Conservation (phyloP, 2,329 filamentous ascomycete genomes). For the Harringtonia aguacate region DNA sequence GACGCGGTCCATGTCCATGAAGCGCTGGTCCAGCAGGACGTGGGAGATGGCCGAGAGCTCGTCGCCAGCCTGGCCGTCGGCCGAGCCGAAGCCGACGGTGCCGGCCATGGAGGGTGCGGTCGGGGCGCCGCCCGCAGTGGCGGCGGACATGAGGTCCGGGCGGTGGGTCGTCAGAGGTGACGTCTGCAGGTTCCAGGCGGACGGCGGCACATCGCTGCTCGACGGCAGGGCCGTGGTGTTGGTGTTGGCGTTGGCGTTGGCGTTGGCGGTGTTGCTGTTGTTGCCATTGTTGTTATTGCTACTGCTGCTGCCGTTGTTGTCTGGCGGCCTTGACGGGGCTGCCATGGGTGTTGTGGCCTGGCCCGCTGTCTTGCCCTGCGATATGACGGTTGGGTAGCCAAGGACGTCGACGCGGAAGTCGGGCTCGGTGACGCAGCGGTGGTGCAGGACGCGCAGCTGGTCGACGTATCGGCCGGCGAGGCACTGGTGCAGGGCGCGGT, state of each 20-base stretch:
- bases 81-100: too few species aligned
- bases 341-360: too few species aligned
- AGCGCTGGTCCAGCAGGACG: constrained; percentile 13
- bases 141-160: too few species aligned
- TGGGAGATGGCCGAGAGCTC: constrained; percentile 19
- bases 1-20: constrained; percentile 15
- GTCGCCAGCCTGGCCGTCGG: constrained; percentile 1
- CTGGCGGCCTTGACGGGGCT: neutral
- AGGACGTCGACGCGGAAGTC: constrained; percentile 5
- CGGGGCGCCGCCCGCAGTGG: too few species aligned
- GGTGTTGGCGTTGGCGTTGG: too few species aligned
- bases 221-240: too few species aligned
- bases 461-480: constrained; percentile 7
- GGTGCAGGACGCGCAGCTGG: constrained; percentile 5
- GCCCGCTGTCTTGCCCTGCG: too few species aligned
- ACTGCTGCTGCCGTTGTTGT: neutral
- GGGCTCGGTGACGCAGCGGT: constrained; percentile 1
- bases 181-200: too few species aligned
- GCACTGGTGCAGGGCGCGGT: neutral
- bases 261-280: neutral
- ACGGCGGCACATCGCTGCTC: too few species aligned
- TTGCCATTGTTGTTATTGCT: neutral
- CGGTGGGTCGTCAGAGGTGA: too few species aligned
- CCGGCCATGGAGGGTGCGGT: too few species aligned
- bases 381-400: neutral